A percentile compares a stretch with the other conserved stretches of the same genome.
These are phyloP conservation scores for Suillus spraguei DNA, from an alignment of 768 basidiomycete genomes.

Conservation along the genomic window DNA sequence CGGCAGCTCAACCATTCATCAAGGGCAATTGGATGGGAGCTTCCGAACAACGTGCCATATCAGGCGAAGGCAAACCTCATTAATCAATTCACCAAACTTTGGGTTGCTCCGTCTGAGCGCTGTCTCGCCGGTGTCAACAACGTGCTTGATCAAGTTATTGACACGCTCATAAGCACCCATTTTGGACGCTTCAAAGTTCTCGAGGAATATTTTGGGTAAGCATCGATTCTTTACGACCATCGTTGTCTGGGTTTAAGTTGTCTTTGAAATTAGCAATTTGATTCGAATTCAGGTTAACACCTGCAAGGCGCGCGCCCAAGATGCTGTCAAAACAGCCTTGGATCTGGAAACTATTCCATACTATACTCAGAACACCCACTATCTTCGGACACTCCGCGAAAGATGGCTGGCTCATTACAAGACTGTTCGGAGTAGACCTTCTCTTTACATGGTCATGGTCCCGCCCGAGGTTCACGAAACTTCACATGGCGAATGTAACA, in stretches of 20 bases:
- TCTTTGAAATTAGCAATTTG: slow-evolving; percentile 25
- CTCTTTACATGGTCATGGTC: background rate
- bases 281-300: slow-evolving; percentile 31
- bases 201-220: slow-evolving; percentile 38
- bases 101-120: slow-evolving; percentile 29
- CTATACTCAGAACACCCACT: slow-evolving; percentile 36
- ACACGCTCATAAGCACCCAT: slow-evolving; percentile 30
- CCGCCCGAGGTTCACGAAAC: too few species aligned
- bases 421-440: slow-evolving; percentile 11
- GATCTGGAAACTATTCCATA: slow-evolving; percentile 40
- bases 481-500: too few species aligned
- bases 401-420: slow-evolving; percentile 22
- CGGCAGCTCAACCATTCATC: background rate
- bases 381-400: slow-evolving; percentile 14
- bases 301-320: slow-evolving; percentile 24
- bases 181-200: slow-evolving; percentile 46
- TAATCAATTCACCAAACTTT: slow-evolving; percentile 28
- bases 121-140: slow-evolving; percentile 38
- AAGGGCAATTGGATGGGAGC: slow-evolving; percentile 39
- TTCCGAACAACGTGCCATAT: slow-evolving; percentile 36
- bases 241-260: slow-evolving; percentile 12
- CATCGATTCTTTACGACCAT: slow-evolving; percentile 11
- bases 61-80: slow-evolving; percentile 35
- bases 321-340: slow-evolving; percentile 36
- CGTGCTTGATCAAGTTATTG: slow-evolving; percentile 34